Conservation (phyloP, 495 filamentous ascomycete species). For the Lasiosphaeria ovina region DNA sequence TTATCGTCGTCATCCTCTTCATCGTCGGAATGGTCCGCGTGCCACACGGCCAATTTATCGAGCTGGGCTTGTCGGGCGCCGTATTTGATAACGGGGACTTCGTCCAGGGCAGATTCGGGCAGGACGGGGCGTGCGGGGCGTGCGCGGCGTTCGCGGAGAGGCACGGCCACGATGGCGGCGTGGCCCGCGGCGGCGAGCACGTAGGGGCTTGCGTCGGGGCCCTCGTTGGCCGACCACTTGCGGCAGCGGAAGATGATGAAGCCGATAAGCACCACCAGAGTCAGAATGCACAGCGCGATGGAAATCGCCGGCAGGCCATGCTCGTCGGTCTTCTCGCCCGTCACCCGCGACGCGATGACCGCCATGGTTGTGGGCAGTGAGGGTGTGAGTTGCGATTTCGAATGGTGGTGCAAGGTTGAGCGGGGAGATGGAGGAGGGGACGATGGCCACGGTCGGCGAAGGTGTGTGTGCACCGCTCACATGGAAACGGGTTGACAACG, state of each 20-base stretch:
- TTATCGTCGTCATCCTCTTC: background rate
- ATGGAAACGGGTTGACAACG: too few species aligned
- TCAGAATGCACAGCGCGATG: conserved; percentile 3
- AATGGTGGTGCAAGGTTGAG: background rate
- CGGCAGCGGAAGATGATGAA: background rate
- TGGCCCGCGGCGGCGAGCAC: too few species aligned
- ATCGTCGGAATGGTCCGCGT: background rate
- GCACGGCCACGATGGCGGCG: too few species aligned
- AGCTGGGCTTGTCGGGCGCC: background rate
- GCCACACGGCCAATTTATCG: background rate
- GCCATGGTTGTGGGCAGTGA: background rate
- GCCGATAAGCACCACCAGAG: background rate
- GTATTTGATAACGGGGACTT: conserved; percentile 2
- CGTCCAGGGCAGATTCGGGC: background rate
- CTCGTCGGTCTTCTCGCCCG: background rate
- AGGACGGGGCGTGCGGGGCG: background rate
- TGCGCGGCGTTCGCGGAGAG: too few species aligned
- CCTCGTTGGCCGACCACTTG: background rate
- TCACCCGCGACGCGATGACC: background rate
- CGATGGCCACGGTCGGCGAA: background rate
- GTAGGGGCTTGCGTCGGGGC: too few species aligned
- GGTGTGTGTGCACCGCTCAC: too few species aligned
- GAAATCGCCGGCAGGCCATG: conserved; percentile 6
- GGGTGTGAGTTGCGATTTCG: background rate
- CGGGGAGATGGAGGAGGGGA: background rate